Evolutionary conservation across 139 green algal species (phyloP).

Genomic region (Tetratostichococcus sp.): DNA sequence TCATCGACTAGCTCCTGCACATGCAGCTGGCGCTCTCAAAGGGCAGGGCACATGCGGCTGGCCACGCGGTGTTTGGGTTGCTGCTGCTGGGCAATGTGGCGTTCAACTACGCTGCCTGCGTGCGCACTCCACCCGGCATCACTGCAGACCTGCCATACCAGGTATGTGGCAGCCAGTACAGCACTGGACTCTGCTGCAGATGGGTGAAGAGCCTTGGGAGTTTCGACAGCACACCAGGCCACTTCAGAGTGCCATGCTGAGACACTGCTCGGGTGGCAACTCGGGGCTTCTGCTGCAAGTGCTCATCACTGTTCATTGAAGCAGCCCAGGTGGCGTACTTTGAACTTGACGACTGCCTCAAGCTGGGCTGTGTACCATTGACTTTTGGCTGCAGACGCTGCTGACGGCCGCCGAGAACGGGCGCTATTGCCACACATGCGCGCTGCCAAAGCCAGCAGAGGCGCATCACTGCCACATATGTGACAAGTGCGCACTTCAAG

Average conservation of each 20-base stretch:
- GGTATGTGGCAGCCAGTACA: neutral
- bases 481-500: too few species aligned
- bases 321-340: too few species aligned
- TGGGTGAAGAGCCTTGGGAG: too few species aligned
- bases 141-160: constrained; percentile 2
- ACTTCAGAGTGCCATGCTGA: too few species aligned
- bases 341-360: too few species aligned
- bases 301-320: too few species aligned
- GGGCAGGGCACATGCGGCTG: neutral
- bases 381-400: neutral
- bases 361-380: neutral
- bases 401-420: neutral
- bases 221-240: too few species aligned
- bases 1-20: too few species aligned
- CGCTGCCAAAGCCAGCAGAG: constrained; percentile 10
- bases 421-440: constrained; percentile 14
- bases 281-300: too few species aligned
- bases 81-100: constrained; percentile 12
- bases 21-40: neutral
- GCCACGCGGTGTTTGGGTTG: neutral
- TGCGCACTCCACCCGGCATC: constrained; percentile 9
- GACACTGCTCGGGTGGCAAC: too few species aligned
- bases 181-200: too few species aligned
- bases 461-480: constrained; percentile 28
- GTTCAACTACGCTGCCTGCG: constrained; percentile 18